Conservation (phyloP, 1,139 yeast species). For the Candida sanyaensis region DNA sequence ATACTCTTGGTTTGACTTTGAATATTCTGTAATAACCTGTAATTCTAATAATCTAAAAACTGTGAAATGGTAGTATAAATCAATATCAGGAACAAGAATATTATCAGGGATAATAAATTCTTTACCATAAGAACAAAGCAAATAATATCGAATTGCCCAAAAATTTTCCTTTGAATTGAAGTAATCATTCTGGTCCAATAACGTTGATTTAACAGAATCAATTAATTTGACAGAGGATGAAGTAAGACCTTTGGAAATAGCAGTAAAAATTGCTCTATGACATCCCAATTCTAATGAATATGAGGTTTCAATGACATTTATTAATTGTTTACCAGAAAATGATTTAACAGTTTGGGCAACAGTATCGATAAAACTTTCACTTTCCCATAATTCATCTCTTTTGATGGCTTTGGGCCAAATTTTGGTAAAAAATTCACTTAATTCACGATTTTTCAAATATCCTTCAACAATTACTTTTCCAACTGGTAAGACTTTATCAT, state of each 20-base stretch:
- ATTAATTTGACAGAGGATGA: constrained; percentile 22
- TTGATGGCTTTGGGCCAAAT: constrained; percentile 46
- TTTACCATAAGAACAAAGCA: constrained; percentile 50
- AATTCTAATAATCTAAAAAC: constrained; percentile 53
- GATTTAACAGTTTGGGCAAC: constrained; percentile 42
- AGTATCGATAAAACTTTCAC: constrained; percentile 28
- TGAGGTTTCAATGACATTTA: constrained; percentile 16
- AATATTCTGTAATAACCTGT: constrained; percentile 22
- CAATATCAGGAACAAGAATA: constrained; percentile 8
- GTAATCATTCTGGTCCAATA: constrained; percentile 14
- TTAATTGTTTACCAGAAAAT: constrained; percentile 51
- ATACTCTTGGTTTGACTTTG: constrained; percentile 13
- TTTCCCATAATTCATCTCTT: constrained; percentile 24
- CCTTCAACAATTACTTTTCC: constrained; percentile 47
- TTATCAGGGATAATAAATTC: constrained; percentile 21
- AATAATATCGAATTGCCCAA: constrained; percentile 51
- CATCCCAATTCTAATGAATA: constrained; percentile 11
- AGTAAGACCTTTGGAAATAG: constrained; percentile 45
- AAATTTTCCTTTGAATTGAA: constrained; percentile 18
- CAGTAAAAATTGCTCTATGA: constrained; percentile 26
- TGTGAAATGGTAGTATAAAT: constrained; percentile 35
- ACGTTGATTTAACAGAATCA: constrained; percentile 17
- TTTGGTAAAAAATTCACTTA: constrained; percentile 44
- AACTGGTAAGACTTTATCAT: constrained; percentile 18
- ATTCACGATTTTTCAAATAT: constrained; percentile 60